Conservation (phyloP, 2,329 filamentous ascomycete species). For the Fusarium solani-melongenae region DNA sequence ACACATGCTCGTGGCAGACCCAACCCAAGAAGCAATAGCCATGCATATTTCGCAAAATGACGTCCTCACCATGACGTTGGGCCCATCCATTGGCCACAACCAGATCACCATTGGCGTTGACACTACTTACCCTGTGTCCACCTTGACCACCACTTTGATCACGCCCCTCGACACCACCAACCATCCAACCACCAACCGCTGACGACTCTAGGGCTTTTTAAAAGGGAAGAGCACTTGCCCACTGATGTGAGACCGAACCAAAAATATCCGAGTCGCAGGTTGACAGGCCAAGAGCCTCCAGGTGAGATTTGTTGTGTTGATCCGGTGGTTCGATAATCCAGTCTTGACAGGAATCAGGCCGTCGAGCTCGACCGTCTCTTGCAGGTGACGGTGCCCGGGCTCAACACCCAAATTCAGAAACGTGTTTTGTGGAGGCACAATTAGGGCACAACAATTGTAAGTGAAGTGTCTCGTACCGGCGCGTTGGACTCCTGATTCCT, state of each 20-base stretch:
- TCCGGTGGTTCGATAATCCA: background rate
- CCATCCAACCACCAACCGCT: conserved; percentile 24
- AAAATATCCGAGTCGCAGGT: conserved; percentile 13
- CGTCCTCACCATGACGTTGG: conserved; percentile 41
- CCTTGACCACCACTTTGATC: conserved; percentile 28
- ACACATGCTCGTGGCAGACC: conserved; percentile 18
- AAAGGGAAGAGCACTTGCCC: conserved; percentile 18
- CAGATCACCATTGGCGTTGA: conserved; percentile 37
- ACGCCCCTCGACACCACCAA: conserved; percentile 37
- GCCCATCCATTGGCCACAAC: conserved; percentile 27
- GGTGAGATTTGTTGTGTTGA: conserved; percentile 1
- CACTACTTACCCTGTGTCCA: conserved; percentile 41
- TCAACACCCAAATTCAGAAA: conserved; percentile 10
- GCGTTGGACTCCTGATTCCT: conserved; percentile 41
- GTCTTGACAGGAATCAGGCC: background rate
- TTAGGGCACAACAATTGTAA: conserved; percentile 46
- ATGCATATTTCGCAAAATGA: conserved; percentile 33
- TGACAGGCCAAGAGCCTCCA: conserved; percentile 11
- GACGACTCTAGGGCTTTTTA: conserved; percentile 26
- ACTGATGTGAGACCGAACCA: conserved; percentile 21
- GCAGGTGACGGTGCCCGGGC: background rate
- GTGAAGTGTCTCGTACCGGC: conserved; percentile 37
- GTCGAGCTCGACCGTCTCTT: background rate
- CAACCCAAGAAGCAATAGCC: conserved; percentile 27
- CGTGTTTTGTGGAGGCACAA: conserved; percentile 39